Base-by-base conservation (phyloP, 2,329 filamentous ascomycete genomes). In the Delphinella strobiligena region DNA sequence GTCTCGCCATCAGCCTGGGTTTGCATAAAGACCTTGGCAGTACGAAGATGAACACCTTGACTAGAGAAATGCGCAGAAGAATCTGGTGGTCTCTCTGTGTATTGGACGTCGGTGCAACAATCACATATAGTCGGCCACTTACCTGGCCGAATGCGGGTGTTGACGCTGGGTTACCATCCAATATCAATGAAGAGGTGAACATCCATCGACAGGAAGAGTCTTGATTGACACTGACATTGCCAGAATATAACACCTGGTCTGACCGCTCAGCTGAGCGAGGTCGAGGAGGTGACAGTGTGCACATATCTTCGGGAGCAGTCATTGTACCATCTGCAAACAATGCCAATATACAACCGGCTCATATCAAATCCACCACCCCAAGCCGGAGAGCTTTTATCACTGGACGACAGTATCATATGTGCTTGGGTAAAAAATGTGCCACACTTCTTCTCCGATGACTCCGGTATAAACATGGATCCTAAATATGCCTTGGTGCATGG, bases 11-110 rank as follows among this genome's bases (percentile, higher is more conserved):
- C 55, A 65, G 65, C 27, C 50, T 71, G 11, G 66, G 66, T 1
- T 54, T 70, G n/a, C 67, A 70, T 44, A 67, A 67, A 43, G 66
- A 69, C 43, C 68, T 71, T 41, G 61, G 59, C 12, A 59, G 61
- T 8, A 67, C 63, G 63, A 59, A 66, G 27, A 66, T 66, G 31
- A 60, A 59, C 31, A 58, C 66, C 4, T 50, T 60, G 3, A 48
- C 49, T 8, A 53, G 56, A 48, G 57, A 61, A 37, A 54, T 59
- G 15, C 45, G 58, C 12, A 46, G 58, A 16, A 47, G 58, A 17
- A 51, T 60, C 2, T 60, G 58, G 54, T 60, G 58, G 56, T 50
- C 47, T 3, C 45, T 60, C 2, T 68, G 61, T 42, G 61, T 66
- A 9, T 68, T 71, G 45, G 63, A 66, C 38, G 62, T 62, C 14